These are phyloP conservation scores for Hemisphaericaspora subhashii DNA, from an alignment of 1,139 yeast genomes.

Conservation along the genomic window DNA sequence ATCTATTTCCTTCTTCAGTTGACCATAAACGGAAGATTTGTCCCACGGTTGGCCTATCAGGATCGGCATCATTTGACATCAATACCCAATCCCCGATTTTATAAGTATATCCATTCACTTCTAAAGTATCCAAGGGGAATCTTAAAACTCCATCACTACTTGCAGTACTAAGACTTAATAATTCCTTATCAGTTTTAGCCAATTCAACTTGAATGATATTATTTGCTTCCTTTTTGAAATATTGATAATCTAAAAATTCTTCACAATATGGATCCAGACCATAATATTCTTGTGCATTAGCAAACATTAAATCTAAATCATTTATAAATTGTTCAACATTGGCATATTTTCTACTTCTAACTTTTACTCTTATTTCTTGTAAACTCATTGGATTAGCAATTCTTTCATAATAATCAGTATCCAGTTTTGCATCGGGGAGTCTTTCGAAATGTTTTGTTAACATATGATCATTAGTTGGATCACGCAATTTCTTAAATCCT, in stretches of 20 bases:
- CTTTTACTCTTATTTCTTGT: conserved; percentile 77
- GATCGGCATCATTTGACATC: conserved; percentile 81
- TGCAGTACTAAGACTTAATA: conserved; percentile 65
- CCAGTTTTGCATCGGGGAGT: conserved; percentile 69
- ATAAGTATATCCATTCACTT: conserved; percentile 69
- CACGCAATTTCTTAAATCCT: conserved; percentile 71
- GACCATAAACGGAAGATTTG: conserved; percentile 94
- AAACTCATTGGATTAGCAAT: conserved; percentile 75
- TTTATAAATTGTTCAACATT: conserved; percentile 72
- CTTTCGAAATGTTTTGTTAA: conserved; percentile 71
- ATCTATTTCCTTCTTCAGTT: conserved; percentile 76
- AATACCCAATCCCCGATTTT: conserved; percentile 96
- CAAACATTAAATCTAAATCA: conserved; percentile 75
- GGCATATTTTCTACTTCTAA: conserved; percentile 80
- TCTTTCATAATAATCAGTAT: conserved; percentile 66
- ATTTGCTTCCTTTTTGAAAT: conserved; percentile 61
- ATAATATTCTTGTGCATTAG: conserved; percentile 67
- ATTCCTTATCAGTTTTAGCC: conserved; percentile 78
- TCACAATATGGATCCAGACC: conserved; percentile 57
- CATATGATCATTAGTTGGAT: conserved; percentile 46
- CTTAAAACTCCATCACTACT: conserved; percentile 58
- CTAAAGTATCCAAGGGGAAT: conserved; percentile 74
- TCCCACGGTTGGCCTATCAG: conserved; percentile 86
- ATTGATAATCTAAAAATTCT: conserved; percentile 46
- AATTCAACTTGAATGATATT: conserved; percentile 67